Evolutionary conservation across 768 basidiomycete genomes (phyloP), one percentile per base, ranked within the genome.

Genomic region (Lactarius pseudohatsudake): DNA sequence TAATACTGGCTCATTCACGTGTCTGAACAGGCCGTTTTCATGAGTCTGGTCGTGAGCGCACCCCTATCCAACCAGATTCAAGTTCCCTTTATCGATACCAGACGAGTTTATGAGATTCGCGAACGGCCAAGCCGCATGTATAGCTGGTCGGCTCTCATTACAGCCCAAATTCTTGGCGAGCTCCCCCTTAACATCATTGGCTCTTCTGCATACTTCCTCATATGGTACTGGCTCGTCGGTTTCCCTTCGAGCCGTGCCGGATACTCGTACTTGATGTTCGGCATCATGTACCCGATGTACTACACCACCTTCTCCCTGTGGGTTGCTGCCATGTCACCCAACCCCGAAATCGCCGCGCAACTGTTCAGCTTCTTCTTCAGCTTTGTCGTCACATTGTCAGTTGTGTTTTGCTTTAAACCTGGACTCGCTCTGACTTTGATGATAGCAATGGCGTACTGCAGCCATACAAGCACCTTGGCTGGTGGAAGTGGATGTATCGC

Each of bases 221-320:
- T 80, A 72, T 85, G 81, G 82, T 84, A 79, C 70, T 84, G 79
- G 79, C 76, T 80, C 9, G 78, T 82, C 59, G 81, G 80, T 4
- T 79, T 77, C 68, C 72, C 74, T 6, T 70, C 73, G 18, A 71
- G 74, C 57, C 77, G 81, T 36, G 79, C 75, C 0, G 80, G 77
- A 2, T 82, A 75, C 72, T 76, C 78, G 13, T 81, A 78, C 70
- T 72, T 83, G 20, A 59, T 78, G 53, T 70, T 76, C 41, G 75
- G 74, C 30, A 62, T 84, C 55, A 62, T 74, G 13, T 80, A 78
- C 69, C 80, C 82, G 50, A 41, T 81, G 15, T 85, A 82, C 73
- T 81, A 75, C 71, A 77, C 77, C 22, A 80, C 82, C 2, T 72
- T 84, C 61, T 78, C 72, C 1, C 75, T 76, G 65, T 81, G 79